phyloP scores from a whole-genome alignment of 805 yeast genomes.

The Isabelozyma pseudorhagii region DNA sequence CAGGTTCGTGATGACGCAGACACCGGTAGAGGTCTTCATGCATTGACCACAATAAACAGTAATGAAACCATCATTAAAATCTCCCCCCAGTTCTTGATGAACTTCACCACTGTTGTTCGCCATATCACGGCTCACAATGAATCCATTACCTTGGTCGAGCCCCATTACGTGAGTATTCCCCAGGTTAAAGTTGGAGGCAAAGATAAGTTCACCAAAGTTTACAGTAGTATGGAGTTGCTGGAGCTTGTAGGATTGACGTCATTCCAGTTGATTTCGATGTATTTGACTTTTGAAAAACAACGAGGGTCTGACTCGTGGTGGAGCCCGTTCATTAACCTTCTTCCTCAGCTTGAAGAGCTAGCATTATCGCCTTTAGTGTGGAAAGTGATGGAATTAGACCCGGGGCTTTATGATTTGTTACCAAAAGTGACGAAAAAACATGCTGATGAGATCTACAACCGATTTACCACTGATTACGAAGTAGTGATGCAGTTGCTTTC shows the following conservation, averaged over 20 bases:
- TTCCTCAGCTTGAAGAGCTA: constrained; percentile 60
- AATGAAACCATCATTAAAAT: constrained; percentile 51
- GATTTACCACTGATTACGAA: constrained; percentile 46
- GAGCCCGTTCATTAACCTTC: constrained; percentile 62
- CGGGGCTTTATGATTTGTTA: constrained; percentile 31
- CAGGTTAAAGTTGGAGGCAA: neutral
- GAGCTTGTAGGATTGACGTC: constrained; percentile 48
- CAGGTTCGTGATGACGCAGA: constrained; percentile 7
- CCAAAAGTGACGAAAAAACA: constrained; percentile 44
- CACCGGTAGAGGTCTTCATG: constrained; percentile 66
- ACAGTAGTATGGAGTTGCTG: constrained; percentile 23
- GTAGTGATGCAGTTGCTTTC: constrained; percentile 25
- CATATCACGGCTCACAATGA: constrained; percentile 44
- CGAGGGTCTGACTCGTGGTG: constrained; percentile 50
- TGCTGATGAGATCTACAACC: constrained; percentile 35
- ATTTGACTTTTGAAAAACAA: constrained; percentile 41
- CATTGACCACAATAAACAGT: constrained; percentile 30
- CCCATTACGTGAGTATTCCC: constrained; percentile 21
- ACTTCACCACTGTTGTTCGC: constrained; percentile 47
- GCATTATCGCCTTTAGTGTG: constrained; percentile 60
- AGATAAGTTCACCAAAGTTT: constrained; percentile 28
- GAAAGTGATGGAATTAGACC: constrained; percentile 34
- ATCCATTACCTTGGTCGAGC: constrained; percentile 21
- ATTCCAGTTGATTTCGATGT: constrained; percentile 57
- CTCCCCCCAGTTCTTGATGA: constrained; percentile 57